Evolutionary conservation across 139 green algal genomes (phyloP).

Genomic region (Tetradesmus lagerheimii): DNA sequence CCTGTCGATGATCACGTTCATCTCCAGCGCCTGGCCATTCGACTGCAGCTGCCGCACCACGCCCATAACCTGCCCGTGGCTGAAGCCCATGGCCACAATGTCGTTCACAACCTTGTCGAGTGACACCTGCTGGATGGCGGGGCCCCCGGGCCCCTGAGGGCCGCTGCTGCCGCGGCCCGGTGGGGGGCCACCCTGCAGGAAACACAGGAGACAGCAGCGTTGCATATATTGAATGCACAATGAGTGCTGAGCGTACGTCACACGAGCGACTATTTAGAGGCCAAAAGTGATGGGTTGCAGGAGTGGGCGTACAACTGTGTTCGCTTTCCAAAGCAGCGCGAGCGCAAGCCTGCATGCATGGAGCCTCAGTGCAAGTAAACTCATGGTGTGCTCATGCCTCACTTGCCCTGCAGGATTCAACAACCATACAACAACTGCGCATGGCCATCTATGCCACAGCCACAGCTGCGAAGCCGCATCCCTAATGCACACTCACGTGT

Average conservation of each 20-base stretch:
- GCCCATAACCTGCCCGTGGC: conserved; percentile 61
- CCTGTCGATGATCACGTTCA: conserved; percentile 70
- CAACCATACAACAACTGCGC: too few species aligned
- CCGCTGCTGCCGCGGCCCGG: background rate
- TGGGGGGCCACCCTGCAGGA: background rate
- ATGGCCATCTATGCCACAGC: too few species aligned
- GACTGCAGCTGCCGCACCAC: conserved; percentile 76
- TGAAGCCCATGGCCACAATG: conserved; percentile 87
- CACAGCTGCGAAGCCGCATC: background rate
- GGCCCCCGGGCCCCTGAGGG: background rate
- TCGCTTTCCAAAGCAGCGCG: too few species aligned
- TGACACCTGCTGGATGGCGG: conserved; percentile 50
- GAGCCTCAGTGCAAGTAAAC: background rate
- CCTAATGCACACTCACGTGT: background rate
- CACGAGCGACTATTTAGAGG: too few species aligned
- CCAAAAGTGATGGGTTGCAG: too few species aligned
- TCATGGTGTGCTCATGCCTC: too few species aligned
- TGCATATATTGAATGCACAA: too few species aligned
- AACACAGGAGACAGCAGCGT: background rate
- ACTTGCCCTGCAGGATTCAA: too few species aligned
- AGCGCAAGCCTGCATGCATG: too few species aligned
- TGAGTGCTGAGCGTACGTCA: too few species aligned
- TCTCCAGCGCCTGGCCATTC: conserved; percentile 78
- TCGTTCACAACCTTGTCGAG: conserved; percentile 85
- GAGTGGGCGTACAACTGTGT: too few species aligned